Conservation (phyloP, 768 basidiomycete genomes). For the Epithele typhae region DNA sequence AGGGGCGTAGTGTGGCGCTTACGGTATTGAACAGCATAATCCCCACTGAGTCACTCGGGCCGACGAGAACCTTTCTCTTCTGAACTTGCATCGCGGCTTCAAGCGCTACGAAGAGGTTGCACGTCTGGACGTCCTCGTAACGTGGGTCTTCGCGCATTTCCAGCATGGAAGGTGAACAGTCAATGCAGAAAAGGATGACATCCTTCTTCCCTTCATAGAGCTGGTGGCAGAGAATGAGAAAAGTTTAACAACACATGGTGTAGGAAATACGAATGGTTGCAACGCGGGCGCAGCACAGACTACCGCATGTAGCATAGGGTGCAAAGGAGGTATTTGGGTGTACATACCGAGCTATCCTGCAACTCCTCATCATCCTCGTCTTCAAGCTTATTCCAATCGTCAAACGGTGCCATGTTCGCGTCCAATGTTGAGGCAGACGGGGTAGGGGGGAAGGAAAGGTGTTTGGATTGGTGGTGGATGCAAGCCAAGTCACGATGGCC, state of each 20-base stretch:
- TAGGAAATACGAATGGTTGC: too few species aligned
- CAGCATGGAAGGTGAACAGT: conserved; percentile 91
- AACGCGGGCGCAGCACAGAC: too few species aligned
- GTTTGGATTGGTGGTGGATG: neutral
- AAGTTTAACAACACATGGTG: neutral
- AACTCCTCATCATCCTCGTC: conserved; percentile 83
- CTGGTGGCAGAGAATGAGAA: neutral
- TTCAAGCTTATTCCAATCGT: conserved; percentile 76
- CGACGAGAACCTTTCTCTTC: conserved; percentile 85
- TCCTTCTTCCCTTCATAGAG: conserved; percentile 69
- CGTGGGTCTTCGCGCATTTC: conserved; percentile 58
- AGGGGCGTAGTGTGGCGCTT: conserved; percentile 25
- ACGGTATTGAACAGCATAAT: conserved; percentile 93
- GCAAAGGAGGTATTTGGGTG: too few species aligned
- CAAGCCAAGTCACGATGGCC: neutral
- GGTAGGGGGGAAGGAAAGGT: neutral
- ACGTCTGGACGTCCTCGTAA: conserved; percentile 64
- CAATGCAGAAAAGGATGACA: conserved; percentile 92
- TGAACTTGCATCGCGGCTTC: conserved; percentile 83
- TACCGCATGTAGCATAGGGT: too few species aligned
- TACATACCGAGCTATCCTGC: conserved; percentile 58
- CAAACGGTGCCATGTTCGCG: conserved; percentile 57
- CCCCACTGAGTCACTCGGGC: conserved; percentile 87
- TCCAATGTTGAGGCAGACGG: neutral
- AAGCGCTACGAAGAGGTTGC: conserved; percentile 74